Conservation (phyloP, 2,329 filamentous ascomycete genomes). For the Hawksworthiomyces lignivorus region DNA sequence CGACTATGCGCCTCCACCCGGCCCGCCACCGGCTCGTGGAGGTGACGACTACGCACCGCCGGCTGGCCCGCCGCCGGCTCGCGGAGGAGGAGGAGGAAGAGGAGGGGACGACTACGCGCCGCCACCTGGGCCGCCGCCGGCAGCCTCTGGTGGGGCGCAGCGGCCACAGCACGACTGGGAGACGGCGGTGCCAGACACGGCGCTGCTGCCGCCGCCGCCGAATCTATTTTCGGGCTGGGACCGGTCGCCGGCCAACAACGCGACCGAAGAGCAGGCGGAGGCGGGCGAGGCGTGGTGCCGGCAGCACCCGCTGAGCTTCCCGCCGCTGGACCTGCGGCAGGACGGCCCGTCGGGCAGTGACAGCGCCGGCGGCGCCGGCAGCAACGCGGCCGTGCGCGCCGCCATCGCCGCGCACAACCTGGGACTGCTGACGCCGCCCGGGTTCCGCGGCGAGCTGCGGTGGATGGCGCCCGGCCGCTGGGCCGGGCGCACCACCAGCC, state of each 20-base stretch:
- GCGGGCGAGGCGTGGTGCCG: conserved; percentile 60
- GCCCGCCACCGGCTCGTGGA: conserved; percentile 16
- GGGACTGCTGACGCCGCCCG: conserved; percentile 42
- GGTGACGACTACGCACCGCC: conserved; percentile 16
- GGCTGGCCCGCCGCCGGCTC: conserved; percentile 18
- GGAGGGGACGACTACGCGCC: conserved; percentile 20
- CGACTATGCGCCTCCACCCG: conserved; percentile 20
- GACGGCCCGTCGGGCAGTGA: too few species aligned
- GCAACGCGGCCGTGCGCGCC: conserved; percentile 17
- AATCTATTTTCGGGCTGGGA: conserved; percentile 57
- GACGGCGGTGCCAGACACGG: conserved; percentile 61
- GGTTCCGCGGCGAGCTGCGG: conserved; percentile 39
- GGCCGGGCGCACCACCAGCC: conserved; percentile 31
- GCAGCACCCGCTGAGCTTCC: conserved; percentile 48
- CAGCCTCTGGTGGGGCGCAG: too few species aligned
- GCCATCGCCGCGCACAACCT: conserved; percentile 47
- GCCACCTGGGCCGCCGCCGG: conserved; percentile 27
- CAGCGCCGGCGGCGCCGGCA: too few species aligned
- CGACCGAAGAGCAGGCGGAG: conserved; percentile 36
- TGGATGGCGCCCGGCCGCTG: conserved; percentile 44
- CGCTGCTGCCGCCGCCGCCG: conserved; percentile 65
- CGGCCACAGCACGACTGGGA: conserved; percentile 56
- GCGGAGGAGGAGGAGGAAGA: too few species aligned
- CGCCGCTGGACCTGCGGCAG: conserved; percentile 27
- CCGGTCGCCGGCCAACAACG: conserved; percentile 61